Evolutionary conservation across 2,329 filamentous ascomycete genomes (phyloP), one percentile per base, ranked within the genome.

Genomic region (Myriangium duriaei): DNA sequence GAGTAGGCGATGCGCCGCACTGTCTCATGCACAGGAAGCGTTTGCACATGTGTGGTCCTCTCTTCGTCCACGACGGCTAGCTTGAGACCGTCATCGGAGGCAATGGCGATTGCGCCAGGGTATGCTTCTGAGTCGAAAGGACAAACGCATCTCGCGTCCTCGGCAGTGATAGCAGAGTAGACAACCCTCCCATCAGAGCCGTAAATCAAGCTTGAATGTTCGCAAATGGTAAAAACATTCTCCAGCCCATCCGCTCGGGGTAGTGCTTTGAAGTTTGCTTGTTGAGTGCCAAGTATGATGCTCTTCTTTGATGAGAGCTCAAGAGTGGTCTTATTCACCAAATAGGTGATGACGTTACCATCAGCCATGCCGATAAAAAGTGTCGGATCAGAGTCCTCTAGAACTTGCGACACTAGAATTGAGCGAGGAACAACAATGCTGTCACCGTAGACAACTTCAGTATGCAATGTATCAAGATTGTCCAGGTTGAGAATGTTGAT

Each of bases 141-240:
- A 43, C 83, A 91, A 4, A 96, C 78, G 33, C 75, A 79, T 1
- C 78, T 79, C 1, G 85, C 83, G 45, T 86, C 79, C 44, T 94
- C 83, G 2, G 87, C 85, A 10, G 88, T 94, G 1, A 95, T 84
- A 2, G 91, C 87, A 4, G 87, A 94, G 61, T 92, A 98, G 1
- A 94, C 76, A 29, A 95, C 80, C 14, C 87, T 74, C 1, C 82
- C 84, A 53, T 95, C 86, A 0, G 79, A 77, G 6, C 81, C 82
- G 54, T 98, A 95, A 34, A 98, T 94, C 39, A 98, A 62, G 45
- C 84, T 95, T 0, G 91, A 83, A 53, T 95, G 85, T 51, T 98
- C 91, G 41, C 86, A 94, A 0, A 85, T 93, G 1, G 86, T 85
- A 55, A 98, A 93, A 1, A 98, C 78, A 49, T 82, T 92, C 54